A percentile compares a stretch with the other conserved stretches of the same genome.
Evolutionary conservation across 2,329 filamentous ascomycete species (phyloP).

Genomic region (Aspergillus uvarum): DNA sequence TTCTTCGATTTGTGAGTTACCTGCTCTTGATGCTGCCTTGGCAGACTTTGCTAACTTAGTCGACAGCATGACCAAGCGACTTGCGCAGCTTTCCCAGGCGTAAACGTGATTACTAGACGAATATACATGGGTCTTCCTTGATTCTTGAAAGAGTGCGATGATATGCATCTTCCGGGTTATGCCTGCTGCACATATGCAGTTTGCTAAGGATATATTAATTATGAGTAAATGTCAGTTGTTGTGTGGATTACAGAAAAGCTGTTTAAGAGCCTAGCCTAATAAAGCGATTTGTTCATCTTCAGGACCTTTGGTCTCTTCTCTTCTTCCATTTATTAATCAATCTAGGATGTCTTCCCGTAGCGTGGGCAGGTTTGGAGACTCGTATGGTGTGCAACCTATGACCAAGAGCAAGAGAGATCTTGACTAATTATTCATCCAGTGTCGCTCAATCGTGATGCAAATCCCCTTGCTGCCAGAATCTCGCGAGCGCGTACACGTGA

Average conservation of each 20-base stretch:
- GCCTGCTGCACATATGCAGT: conserved; percentile 18
- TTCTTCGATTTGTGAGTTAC: conserved; percentile 93
- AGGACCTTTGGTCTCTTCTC: conserved; percentile 1
- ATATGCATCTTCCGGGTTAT: conserved; percentile 17
- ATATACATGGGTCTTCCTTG: conserved; percentile 1
- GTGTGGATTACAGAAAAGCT: conserved; percentile 17
- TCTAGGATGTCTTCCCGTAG: neutral
- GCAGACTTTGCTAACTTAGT: conserved; percentile 14
- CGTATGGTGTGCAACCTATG: too few relatives aligned
- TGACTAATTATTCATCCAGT: too few relatives aligned
- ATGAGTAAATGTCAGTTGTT: conserved; percentile 12
- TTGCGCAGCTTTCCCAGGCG: conserved; percentile 28
- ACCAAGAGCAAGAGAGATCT: too few relatives aligned
- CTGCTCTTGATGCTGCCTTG: neutral
- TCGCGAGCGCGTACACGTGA: too few relatives aligned
- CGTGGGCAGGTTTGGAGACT: neutral
- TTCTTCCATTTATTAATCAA: neutral
- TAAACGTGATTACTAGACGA: conserved; percentile 19
- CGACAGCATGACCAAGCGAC: conserved; percentile 40
- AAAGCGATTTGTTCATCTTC: conserved; percentile 2
- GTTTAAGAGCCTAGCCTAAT: conserved; percentile 12
- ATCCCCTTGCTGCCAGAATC: too few relatives aligned
- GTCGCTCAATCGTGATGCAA: too few relatives aligned
- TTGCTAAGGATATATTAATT: conserved; percentile 17
- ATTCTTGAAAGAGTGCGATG: conserved; percentile 7